phyloP scores from a whole-genome alignment of 176 grass and related monocot genomes.

The Aegilops speltoides region DNA sequence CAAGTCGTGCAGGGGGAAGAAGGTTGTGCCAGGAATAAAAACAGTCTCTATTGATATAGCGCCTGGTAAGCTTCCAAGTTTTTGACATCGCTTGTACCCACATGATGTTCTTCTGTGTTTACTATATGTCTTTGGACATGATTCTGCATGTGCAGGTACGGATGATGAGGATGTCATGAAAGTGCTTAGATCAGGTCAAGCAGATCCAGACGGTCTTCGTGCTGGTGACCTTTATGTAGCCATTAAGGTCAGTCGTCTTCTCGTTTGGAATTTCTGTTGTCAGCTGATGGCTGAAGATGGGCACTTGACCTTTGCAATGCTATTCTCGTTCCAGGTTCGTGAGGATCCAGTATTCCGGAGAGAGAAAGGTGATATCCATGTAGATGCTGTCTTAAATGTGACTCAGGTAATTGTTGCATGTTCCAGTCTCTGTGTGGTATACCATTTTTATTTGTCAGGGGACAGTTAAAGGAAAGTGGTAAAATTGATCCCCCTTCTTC shows the following conservation, averaged over 20 bases:
- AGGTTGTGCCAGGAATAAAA: conserved; percentile 66
- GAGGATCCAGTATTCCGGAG: conserved; percentile 89
- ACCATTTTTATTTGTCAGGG: not conserved
- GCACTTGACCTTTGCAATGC: not conserved
- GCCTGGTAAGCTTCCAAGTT: conserved; percentile 52
- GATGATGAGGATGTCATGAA: conserved; percentile 79
- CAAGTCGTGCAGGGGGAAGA: conserved; percentile 80
- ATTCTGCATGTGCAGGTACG: conserved; percentile 45
- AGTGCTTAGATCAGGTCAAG: conserved; percentile 74
- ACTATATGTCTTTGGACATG: conserved; percentile 10
- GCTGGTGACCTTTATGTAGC: conserved; percentile 93
- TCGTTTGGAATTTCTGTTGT: conserved; percentile 2
- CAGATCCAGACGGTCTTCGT: conserved; percentile 73
- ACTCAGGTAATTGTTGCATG: conserved; percentile 68
- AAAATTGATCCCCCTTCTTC: not conserved
- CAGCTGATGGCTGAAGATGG: not conserved
- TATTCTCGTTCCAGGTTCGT: conserved; percentile 62
- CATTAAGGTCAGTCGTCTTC: conserved; percentile 51
- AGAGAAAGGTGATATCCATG: conserved; percentile 92
- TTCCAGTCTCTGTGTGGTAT: not conserved
- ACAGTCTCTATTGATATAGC: conserved; percentile 66
- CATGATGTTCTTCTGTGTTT: not conserved
- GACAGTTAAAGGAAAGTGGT: not conserved
- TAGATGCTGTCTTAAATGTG: conserved; percentile 78
- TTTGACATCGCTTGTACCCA: not conserved